Evolutionary conservation across 2,329 filamentous ascomycete genomes (phyloP).

Genomic region (Hymenoscyphus fraxineus): DNA sequence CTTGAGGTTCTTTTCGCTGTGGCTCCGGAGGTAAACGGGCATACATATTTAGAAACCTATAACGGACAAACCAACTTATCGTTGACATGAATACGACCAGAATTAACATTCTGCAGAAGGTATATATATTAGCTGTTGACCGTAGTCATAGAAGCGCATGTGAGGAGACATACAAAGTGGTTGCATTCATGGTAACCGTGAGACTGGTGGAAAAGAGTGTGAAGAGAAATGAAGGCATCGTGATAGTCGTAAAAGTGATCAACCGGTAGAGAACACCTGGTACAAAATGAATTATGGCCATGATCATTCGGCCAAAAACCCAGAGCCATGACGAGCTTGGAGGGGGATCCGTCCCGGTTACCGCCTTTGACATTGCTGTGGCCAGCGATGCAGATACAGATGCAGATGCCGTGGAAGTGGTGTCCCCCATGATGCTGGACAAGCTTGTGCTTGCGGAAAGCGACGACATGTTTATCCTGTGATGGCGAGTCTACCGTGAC

Average conservation of each 20-base stretch:
- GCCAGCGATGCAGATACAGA: conserved; percentile 16
- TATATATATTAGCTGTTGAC: conserved; percentile 7
- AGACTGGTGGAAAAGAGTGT: conserved; percentile 85
- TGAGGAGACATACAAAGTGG: conserved; percentile 66
- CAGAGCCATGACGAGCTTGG: conserved; percentile 53
- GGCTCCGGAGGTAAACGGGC: conserved; percentile 88
- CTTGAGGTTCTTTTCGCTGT: conserved; percentile 89
- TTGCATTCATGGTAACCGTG: conserved; percentile 98
- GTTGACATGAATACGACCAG: conserved; percentile 74
- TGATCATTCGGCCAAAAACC: conserved; percentile 51
- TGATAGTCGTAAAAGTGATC: conserved; percentile 82
- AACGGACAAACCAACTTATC: conserved; percentile 88
- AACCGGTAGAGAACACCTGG: conserved; percentile 69
- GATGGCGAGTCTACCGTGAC: conserved; percentile 13
- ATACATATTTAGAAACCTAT: conserved; percentile 97
- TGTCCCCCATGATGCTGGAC: conserved; percentile 18
- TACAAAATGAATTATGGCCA: conserved; percentile 52
- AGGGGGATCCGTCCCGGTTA: conserved; percentile 32
- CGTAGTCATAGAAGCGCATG: conserved; percentile 16
- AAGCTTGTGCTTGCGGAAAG: conserved; percentile 22
- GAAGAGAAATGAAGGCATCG: conserved; percentile 84
- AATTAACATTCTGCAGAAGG: conserved; percentile 63
- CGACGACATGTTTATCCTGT: conserved; percentile 1
- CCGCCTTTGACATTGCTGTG: conserved; percentile 14
- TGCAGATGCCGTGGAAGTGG: conserved; percentile 18